These are phyloP conservation scores for Phytomonas francai DNA, from an alignment of 208 protist genomes.

Conservation along the genomic window DNA sequence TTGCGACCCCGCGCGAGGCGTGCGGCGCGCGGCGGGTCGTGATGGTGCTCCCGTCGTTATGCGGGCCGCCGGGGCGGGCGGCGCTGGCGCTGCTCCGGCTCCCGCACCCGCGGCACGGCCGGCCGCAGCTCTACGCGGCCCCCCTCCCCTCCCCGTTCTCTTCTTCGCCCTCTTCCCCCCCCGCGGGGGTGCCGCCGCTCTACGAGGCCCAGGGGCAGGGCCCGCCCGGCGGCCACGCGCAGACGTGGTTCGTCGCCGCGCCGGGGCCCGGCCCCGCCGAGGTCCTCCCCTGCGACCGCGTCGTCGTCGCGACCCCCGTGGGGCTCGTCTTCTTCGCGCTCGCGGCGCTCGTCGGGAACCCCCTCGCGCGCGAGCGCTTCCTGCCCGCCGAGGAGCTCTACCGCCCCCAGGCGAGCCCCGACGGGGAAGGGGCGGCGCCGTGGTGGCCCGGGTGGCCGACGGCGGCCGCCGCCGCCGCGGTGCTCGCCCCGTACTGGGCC, in stretches of 20 bases:
- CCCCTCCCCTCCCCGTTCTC: background rate
- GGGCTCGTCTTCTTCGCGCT: background rate
- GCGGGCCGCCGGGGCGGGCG: background rate
- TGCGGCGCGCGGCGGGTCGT: background rate
- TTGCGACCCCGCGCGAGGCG: background rate
- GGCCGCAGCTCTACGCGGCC: slow-evolving; percentile 27
- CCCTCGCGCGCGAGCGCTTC: background rate
- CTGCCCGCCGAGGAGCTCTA: background rate
- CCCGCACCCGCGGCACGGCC: slow-evolving; percentile 59
- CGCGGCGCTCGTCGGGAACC: background rate
- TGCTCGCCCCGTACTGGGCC: slow-evolving; percentile 14
- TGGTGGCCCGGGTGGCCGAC: slow-evolving; percentile 40
- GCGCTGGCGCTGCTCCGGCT: slow-evolving; percentile 22
- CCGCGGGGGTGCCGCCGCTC: background rate
- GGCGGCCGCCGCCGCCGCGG: slow-evolving; percentile 22
- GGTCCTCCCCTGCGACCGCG: slow-evolving; percentile 7
- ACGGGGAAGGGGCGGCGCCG: background rate
- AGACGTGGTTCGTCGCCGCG: slow-evolving; percentile 60
- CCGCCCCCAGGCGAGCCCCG: background rate
- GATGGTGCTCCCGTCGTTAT: background rate
- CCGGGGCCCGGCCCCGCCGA: too few relatives aligned
- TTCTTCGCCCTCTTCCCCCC: background rate
- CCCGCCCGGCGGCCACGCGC: slow-evolving; percentile 36
- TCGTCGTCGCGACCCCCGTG: background rate
- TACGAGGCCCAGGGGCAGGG: slow-evolving; percentile 42